Conservation (phyloP, 2,329 filamentous ascomycete species). For the Sporothrix pallida region DNA sequence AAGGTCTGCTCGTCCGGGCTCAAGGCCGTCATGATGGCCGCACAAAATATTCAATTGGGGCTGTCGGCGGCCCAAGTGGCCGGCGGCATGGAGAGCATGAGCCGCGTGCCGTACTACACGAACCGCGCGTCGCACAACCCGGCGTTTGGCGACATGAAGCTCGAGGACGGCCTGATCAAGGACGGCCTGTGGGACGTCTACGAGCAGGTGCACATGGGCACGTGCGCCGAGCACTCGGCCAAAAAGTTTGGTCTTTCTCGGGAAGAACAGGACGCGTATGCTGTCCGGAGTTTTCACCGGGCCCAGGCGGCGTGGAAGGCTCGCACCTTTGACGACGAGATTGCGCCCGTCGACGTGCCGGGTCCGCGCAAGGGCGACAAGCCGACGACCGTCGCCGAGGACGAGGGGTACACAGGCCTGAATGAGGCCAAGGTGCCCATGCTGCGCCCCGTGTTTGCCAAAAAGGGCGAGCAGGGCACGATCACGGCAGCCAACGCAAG, state of each 20-base stretch:
- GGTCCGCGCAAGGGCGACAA: background rate
- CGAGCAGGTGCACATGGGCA: constrained; percentile 17
- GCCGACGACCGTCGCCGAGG: background rate
- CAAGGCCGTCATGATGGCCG: constrained; percentile 9
- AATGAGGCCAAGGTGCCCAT: background rate
- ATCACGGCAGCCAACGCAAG: background rate
- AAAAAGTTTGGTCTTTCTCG: background rate
- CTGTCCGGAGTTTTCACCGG: background rate
- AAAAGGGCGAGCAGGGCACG: background rate
- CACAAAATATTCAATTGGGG: background rate
- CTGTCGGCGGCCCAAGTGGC: background rate
- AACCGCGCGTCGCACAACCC: constrained; percentile 1
- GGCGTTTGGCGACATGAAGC: background rate
- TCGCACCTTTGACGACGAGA: background rate
- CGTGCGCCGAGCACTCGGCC: background rate
- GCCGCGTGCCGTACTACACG: constrained; percentile 5
- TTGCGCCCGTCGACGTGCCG: background rate
- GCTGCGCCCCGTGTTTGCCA: background rate
- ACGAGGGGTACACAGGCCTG: background rate
- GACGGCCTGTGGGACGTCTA: constrained; percentile 5
- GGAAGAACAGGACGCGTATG: background rate
- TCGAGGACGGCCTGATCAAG: constrained; percentile 2
- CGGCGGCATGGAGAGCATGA: constrained; percentile 21
- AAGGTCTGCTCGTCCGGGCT: constrained; percentile 1
- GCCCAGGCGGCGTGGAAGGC: background rate